These are phyloP conservation scores for Termitomyces sp. DNA, from an alignment of 768 basidiomycete species.

Conservation along the genomic window DNA sequence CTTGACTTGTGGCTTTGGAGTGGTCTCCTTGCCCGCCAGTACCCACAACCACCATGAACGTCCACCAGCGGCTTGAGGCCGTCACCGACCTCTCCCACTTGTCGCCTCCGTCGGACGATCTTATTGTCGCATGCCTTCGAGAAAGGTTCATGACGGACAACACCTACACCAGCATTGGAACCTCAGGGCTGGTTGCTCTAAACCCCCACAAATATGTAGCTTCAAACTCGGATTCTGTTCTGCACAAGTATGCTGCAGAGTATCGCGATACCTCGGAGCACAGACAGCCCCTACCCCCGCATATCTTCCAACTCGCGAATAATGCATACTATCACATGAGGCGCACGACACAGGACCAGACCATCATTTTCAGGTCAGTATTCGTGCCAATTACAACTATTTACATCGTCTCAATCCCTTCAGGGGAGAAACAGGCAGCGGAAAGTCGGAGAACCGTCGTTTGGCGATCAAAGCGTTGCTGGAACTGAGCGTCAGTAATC, in stretches of 20 bases:
- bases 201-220: slow-evolving; percentile 92
- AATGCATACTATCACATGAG: slow-evolving; percentile 96
- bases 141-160: slow-evolving; percentile 83
- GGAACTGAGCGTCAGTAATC: slow-evolving; percentile 82
- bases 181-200: slow-evolving; percentile 72
- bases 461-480: slow-evolving; percentile 89
- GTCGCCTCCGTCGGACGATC: slow-evolving; percentile 70
- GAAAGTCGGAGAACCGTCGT: slow-evolving; percentile 88
- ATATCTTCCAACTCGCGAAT: slow-evolving; percentile 88
- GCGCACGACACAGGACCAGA: slow-evolving; percentile 89
- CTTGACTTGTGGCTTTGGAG: not conserved
- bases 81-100: slow-evolving; percentile 65
- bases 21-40: slow-evolving; percentile 10
- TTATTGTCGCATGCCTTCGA: slow-evolving; percentile 77
- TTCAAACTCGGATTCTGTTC: slow-evolving; percentile 75
- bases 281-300: slow-evolving; percentile 64
- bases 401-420: not conserved
- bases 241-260: slow-evolving; percentile 83
- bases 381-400: not conserved
- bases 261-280: slow-evolving; percentile 70
- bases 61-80: slow-evolving; percentile 68
- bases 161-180: slow-evolving; percentile 72
- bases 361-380: slow-evolving; percentile 76
- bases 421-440: slow-evolving; percentile 89
- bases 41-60: slow-evolving; percentile 31